Evolutionary conservation across 352 stramenopile genomes (phyloP).

Genomic region (Pythium graminicola): DNA sequence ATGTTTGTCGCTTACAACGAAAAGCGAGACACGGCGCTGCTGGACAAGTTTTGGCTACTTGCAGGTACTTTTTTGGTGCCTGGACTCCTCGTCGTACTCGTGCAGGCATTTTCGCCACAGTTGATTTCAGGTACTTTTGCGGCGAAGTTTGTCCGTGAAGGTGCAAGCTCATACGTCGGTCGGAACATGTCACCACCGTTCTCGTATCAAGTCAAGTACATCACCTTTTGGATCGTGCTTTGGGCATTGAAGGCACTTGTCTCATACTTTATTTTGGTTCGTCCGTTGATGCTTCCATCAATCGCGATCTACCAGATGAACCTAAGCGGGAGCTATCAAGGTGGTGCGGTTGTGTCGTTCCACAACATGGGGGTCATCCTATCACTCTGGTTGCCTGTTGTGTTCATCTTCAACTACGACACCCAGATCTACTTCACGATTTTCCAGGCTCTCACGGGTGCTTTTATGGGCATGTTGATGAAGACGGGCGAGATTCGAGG

Average conservation of each 20-base stretch:
- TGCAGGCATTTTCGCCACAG: constrained; percentile 27
- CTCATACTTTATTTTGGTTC: constrained; percentile 37
- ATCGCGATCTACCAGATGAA: constrained; percentile 38
- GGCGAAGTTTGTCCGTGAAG: constrained; percentile 40
- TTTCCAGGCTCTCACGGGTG: constrained; percentile 31
- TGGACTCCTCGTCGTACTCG: constrained; percentile 25
- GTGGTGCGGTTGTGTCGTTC: constrained; percentile 27
- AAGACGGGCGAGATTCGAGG: constrained; percentile 39
- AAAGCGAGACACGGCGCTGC: constrained; percentile 19
- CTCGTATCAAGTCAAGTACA: constrained; percentile 30
- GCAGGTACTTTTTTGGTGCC: constrained; percentile 24
- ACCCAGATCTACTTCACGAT: constrained; percentile 48
- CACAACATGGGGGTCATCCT: constrained; percentile 44
- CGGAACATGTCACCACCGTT: constrained; percentile 33
- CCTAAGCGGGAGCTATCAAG: constrained; percentile 27
- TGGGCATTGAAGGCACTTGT: constrained; percentile 32
- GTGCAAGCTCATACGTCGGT: constrained; percentile 36
- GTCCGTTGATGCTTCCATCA: constrained; percentile 33
- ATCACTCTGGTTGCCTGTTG: constrained; percentile 34
- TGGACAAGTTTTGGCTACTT: constrained; percentile 12
- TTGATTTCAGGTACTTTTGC: constrained; percentile 28
- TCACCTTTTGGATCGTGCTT: constrained; percentile 32
- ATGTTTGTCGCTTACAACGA: constrained; percentile 28
- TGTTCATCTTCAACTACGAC: constrained; percentile 52
- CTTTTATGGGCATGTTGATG: constrained; percentile 31